phyloP scores from a whole-genome alignment of 345 rosid genomes.

The Acer campestre region DNA sequence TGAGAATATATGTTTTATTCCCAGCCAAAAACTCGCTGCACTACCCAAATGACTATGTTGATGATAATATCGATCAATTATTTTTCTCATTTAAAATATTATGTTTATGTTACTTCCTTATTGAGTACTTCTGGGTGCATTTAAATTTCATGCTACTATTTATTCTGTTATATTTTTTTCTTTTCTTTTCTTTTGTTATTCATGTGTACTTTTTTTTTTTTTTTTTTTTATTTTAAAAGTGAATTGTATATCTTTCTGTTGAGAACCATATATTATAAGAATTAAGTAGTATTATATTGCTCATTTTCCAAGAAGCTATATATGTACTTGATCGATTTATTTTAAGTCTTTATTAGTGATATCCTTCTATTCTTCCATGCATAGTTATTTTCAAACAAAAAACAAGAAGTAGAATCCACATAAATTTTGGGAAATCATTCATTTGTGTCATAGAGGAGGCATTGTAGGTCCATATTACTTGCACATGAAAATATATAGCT shows the following conservation, averaged over 20 bases:
- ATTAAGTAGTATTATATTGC: not conserved
- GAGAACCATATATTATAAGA: no score
- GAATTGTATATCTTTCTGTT: no score
- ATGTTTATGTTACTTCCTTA: not conserved
- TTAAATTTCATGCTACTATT: constrained; percentile 2
- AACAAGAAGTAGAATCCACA: constrained; percentile 26
- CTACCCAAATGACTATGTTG: constrained; percentile 5
- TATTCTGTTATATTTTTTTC: no score
- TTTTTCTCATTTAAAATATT: not conserved
- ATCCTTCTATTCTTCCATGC: constrained; percentile 17
- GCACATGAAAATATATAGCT: constrained; percentile 9
- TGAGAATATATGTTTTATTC: constrained; percentile 44
- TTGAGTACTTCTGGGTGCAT: constrained; percentile 4
- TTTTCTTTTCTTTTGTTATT: not conserved
- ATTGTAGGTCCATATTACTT: constrained; percentile 14
- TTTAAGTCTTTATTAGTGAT: constrained; percentile 1
- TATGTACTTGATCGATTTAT: not conserved
- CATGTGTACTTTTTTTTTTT: not conserved
- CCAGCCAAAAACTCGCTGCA: constrained; percentile 8
- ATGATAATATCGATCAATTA: constrained; percentile 16
- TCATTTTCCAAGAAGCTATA: constrained; percentile 6
- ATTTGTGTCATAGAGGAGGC: constrained; percentile 12
- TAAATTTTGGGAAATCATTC: constrained; percentile 1
- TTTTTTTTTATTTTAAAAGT: not conserved
- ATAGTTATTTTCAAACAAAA: constrained; percentile 12